These are phyloP conservation scores for Daldinia grandis DNA, from an alignment of 495 filamentous ascomycete species.

Conservation along the genomic window DNA sequence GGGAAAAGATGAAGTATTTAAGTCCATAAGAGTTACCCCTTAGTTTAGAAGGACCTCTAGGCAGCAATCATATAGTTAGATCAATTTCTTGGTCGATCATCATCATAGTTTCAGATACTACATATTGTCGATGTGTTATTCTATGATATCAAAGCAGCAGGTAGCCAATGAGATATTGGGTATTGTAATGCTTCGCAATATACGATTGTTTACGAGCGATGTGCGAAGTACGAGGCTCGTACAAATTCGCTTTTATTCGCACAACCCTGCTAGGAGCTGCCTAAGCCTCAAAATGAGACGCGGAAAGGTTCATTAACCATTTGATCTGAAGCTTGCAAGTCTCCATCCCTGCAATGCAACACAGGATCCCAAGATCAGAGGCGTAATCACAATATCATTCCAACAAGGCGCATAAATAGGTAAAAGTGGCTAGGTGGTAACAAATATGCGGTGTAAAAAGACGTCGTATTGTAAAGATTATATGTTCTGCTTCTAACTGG, in stretches of 20 bases:
- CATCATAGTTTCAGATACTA: neutral
- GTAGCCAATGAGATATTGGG: neutral
- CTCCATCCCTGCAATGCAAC: neutral
- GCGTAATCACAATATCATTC: too few relatives aligned
- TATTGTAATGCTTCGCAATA: neutral
- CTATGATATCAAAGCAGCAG: neutral
- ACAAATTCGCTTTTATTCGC: neutral
- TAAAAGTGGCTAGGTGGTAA: too few relatives aligned
- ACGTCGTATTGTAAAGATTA: too few relatives aligned
- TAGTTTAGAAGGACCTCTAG: neutral
- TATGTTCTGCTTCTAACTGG: too few relatives aligned
- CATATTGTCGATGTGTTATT: neutral
- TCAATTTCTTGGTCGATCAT: neutral
- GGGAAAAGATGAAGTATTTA: too few relatives aligned
- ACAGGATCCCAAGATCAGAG: too few relatives aligned
- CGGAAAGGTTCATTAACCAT: neutral
- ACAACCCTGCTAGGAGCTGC: neutral
- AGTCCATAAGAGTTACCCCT: neutral
- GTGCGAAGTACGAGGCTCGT: neutral
- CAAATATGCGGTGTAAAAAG: too few relatives aligned
- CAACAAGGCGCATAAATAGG: too few relatives aligned
- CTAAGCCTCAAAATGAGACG: neutral
- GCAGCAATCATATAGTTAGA: neutral
- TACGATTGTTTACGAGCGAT: neutral
- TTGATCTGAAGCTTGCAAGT: neutral